phyloP scores from a whole-genome alignment of 768 basidiomycete genomes.

The Neoboletus brunneissimus region DNA sequence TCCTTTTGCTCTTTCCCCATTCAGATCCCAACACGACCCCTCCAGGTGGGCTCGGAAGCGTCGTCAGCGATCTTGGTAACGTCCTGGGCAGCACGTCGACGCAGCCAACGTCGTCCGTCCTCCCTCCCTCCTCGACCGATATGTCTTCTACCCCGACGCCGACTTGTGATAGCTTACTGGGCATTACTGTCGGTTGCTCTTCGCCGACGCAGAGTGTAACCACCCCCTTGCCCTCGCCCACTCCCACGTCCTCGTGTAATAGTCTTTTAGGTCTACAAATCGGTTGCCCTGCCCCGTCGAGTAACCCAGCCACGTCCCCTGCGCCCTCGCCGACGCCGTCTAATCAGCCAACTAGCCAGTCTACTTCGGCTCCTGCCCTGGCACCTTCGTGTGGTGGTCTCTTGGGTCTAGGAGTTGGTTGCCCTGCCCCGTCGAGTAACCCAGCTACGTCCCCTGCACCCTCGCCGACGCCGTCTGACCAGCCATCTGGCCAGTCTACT shows the following conservation, averaged over 20 bases:
- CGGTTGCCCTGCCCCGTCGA: not conserved
- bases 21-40: not conserved
- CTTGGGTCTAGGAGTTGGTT: not conserved
- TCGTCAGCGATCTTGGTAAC: not conserved
- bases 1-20: not conserved
- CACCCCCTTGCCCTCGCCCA: not conserved
- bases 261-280: not conserved
- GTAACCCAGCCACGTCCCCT: not conserved
- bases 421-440: slow-evolving; percentile 1
- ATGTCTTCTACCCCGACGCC: slow-evolving; percentile 3
- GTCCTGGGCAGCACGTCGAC: not conserved
- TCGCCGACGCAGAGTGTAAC: not conserved
- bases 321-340: not conserved
- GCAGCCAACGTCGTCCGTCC: slow-evolving; percentile 13
- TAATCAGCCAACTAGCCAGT: too few species aligned
- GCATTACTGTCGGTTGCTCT: slow-evolving; percentile 18
- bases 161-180: slow-evolving; percentile 22
- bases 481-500: not conserved
- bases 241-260: not conserved
- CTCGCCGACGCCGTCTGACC: not conserved
- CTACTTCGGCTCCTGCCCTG: too few species aligned
- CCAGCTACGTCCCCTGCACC: not conserved
- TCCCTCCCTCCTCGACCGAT: slow-evolving; percentile 5
- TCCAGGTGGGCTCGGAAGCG: slow-evolving; percentile 10
- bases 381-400: slow-evolving; percentile 10